Percentiles rank a stretch among this genome's conserved stretches.
phyloP scores from a whole-genome alignment of 345 rosid species.

The Nasturtium officinale region DNA sequence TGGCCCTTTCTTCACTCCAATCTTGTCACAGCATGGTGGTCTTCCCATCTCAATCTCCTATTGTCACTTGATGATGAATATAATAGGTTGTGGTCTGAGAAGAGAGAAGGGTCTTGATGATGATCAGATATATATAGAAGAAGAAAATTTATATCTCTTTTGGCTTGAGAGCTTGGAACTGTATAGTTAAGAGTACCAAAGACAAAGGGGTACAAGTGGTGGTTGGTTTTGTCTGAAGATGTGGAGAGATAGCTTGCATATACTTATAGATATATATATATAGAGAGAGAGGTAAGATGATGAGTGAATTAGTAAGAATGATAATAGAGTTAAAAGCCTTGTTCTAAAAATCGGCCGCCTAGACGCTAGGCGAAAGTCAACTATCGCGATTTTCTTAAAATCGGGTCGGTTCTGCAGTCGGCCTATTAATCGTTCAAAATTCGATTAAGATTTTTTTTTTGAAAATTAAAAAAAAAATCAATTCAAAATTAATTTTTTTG shows the following conservation, averaged over 20 bases:
- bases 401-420: too few species aligned
- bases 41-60: constrained; percentile 59
- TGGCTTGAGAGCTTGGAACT: constrained; percentile 7
- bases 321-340: constrained; percentile 27
- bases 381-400: too few species aligned
- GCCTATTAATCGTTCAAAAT: too few species aligned
- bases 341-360: too few species aligned
- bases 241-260: constrained; percentile 29
- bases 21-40: constrained; percentile 94
- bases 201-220: constrained; percentile 34
- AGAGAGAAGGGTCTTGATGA: constrained; percentile 13
- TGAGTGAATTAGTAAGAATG: constrained; percentile 35
- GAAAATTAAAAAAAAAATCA: too few species aligned
- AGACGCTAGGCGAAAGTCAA: too few species aligned
- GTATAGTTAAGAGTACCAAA: constrained; percentile 15
- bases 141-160: not conserved
- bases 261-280: constrained; percentile 23
- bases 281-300: not conserved
- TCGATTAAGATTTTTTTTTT: too few species aligned
- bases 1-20: constrained; percentile 92
- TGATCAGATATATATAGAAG: constrained; percentile 19
- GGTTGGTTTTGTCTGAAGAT: constrained; percentile 33
- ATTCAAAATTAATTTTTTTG: too few species aligned
- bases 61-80: not conserved
- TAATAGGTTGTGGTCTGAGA: constrained; percentile 9